Percentiles rank a stretch among this genome's conserved stretches.
Evolutionary conservation across 306 rosid genomes (phyloP).

Genomic region (Abrus precatorius): DNA sequence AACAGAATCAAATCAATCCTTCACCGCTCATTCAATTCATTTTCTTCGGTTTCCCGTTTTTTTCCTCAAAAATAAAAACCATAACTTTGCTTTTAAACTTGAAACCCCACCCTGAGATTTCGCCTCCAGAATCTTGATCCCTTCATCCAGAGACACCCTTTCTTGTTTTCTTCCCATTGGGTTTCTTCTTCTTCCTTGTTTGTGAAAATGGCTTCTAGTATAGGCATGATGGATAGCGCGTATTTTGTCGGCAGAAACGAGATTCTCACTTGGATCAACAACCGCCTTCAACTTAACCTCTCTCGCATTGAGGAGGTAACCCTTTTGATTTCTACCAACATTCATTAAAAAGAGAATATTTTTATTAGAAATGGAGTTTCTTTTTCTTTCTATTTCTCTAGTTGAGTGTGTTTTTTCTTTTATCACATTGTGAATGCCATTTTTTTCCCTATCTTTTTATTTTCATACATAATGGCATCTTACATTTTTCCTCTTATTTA

Average conservation of each 20-base stretch:
- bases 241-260: conserved; percentile 98
- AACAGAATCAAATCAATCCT: conserved; percentile 37
- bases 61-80: conserved; percentile 15
- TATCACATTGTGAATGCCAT: neutral
- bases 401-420: neutral
- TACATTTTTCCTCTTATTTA: neutral
- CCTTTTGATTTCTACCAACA: neutral
- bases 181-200: conserved; percentile 14
- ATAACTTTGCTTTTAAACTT: conserved; percentile 22
- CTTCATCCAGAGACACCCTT: neutral
- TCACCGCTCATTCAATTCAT: conserved; percentile 43
- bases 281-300: conserved; percentile 87
- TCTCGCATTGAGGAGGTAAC: conserved; percentile 96
- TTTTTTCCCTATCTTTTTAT: neutral
- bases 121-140: conserved; percentile 44
- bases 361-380: conserved; percentile 19
- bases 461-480: neutral
- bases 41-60: conserved; percentile 35
- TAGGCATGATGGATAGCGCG: conserved; percentile 97
- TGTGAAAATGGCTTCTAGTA: conserved; percentile 78
- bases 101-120: conserved; percentile 46
- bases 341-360: neutral
- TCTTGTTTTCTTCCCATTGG: conserved; percentile 12
- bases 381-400: conserved; percentile 17
- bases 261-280: conserved; percentile 96